phyloP scores from a whole-genome alignment of 805 yeast species.

The Pichia ethanolica region DNA sequence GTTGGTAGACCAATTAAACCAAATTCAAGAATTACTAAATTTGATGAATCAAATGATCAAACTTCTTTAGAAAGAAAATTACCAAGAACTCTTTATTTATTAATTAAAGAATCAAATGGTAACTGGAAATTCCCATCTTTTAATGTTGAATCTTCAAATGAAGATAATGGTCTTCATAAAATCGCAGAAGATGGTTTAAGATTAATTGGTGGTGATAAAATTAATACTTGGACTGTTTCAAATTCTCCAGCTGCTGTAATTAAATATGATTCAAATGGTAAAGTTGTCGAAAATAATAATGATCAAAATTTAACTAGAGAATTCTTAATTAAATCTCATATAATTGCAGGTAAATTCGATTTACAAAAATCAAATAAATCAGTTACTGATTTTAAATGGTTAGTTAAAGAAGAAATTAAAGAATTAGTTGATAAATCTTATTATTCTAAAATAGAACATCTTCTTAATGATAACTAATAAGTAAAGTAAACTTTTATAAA shows the following conservation, averaged over 20 bases:
- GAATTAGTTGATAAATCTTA: slow-evolving; percentile 46
- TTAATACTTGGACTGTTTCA: slow-evolving; percentile 90
- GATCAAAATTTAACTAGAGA: slow-evolving; percentile 34
- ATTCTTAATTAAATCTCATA: slow-evolving; percentile 79
- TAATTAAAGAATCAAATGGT: slow-evolving; percentile 39
- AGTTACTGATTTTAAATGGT: slow-evolving; percentile 63
- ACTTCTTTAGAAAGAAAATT: slow-evolving; percentile 72
- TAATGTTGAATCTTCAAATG: slow-evolving; percentile 26
- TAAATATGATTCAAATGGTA: slow-evolving; percentile 29
- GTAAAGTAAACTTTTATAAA: no score
- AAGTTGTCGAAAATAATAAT: slow-evolving; percentile 14
- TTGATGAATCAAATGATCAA: slow-evolving; percentile 58
- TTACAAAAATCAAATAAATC: slow-evolving; percentile 30
- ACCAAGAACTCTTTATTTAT: slow-evolving; percentile 70
- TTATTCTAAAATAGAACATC: slow-evolving; percentile 45
- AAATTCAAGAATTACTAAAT: slow-evolving; percentile 66
- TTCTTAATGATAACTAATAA: slow-evolving; percentile 28
- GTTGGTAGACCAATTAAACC: slow-evolving; percentile 62
- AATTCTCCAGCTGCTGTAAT: slow-evolving; percentile 74
- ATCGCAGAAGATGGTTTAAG: slow-evolving; percentile 72
- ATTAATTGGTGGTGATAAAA: slow-evolving; percentile 60
- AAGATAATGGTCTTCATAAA: slow-evolving; percentile 50
- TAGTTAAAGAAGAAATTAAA: slow-evolving; percentile 70
- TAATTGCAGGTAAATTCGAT: slow-evolving; percentile 72
- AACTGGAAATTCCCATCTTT: slow-evolving; percentile 83